Conservation (phyloP, 1,284 basidiomycete genomes). For the Rhodotorula sp. region DNA sequence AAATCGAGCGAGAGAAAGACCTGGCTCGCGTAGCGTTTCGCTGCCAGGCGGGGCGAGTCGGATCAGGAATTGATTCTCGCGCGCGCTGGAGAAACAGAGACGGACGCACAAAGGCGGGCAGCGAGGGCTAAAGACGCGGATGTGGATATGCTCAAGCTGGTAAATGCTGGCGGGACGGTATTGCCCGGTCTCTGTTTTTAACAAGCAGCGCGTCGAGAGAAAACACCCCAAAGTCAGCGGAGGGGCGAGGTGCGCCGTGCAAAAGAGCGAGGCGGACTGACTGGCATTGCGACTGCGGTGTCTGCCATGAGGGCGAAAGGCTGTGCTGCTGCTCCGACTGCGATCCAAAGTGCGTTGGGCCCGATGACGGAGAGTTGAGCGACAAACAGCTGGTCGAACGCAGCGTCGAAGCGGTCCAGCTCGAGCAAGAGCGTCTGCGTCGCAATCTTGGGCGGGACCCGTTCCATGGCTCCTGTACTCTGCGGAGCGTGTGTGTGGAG, state of each 20-base stretch:
- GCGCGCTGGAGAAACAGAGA: too few relatives aligned
- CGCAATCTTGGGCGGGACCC: background rate
- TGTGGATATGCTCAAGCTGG: constrained; percentile 11
- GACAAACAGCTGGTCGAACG: constrained; percentile 14
- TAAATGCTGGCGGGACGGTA: background rate
- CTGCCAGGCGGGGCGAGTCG: background rate
- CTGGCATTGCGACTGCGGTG: constrained; percentile 28
- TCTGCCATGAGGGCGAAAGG: constrained; percentile 20
- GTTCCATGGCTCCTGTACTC: background rate
- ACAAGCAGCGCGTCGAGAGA: background rate
- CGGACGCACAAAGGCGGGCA: constrained; percentile 3
- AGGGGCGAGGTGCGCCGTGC: background rate
- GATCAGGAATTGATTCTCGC: too few relatives aligned
- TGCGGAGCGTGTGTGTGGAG: background rate
- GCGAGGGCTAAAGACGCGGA: constrained; percentile 21
- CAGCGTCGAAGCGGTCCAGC: constrained; percentile 8
- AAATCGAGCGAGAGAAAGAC: constrained; percentile 40
- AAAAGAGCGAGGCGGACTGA: background rate
- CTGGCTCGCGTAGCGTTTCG: constrained; percentile 35
- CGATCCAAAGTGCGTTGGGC: constrained; percentile 3
- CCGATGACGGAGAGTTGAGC: constrained; percentile 15
- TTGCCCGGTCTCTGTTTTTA: constrained; percentile 8
- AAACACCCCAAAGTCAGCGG: background rate
- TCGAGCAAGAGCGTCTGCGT: constrained; percentile 16
- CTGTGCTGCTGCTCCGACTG: constrained; percentile 11